Evolutionary conservation across 148 eudicot genomes (phyloP), one percentile per base, ranked within the genome.

Genomic region (Polygonum aviculare): DNA sequence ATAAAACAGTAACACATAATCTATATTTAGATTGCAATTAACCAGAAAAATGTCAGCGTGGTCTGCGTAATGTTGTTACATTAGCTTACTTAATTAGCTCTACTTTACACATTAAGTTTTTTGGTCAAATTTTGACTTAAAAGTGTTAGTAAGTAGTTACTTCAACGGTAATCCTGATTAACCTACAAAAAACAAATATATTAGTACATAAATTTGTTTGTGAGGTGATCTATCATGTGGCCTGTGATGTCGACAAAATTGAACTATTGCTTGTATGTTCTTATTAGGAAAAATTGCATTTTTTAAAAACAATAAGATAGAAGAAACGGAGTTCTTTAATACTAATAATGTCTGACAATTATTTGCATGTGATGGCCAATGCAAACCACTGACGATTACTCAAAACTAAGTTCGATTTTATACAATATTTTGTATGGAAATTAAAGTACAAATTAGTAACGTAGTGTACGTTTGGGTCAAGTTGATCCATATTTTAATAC

Each of bases 1-100:
- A 67, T 67, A 67, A 67, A 67, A 67, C 72, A 67, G n/a, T n/a
- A n/a, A n/a, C 71, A 65, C 72, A 67, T n/a, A 67, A 67, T 67
- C 72, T 67, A 38, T 36, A 67, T 15, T 15, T 67, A 67, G 72
- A 67, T 67, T 35, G 72, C 72, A 67, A 0, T 67, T 67, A 67
- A 67, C 4, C 72, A 36, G 44, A 67, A 38, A 60, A 60, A 15
- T 33, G 72, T 67, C 72, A 67, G 72, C 72, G 11, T 67, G 44
- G 72, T 67, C 72, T 36, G 45, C 21, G 72, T 38, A 67, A 67
- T 67, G 45, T 36, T 38, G n/a, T 35, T 19, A 36, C 72, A 67
- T 1, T 16, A 62, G 33, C 16, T 50, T 50, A 49, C 12, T 3
- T 49, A n/a, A n/a, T n/a, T n/a, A 50, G 55, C 14, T 12, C 5